Evolutionary conservation across 2,329 filamentous ascomycete genomes (phyloP), one percentile per base, ranked within the genome.

Genomic region (Ceratocystis eucalypticola): DNA sequence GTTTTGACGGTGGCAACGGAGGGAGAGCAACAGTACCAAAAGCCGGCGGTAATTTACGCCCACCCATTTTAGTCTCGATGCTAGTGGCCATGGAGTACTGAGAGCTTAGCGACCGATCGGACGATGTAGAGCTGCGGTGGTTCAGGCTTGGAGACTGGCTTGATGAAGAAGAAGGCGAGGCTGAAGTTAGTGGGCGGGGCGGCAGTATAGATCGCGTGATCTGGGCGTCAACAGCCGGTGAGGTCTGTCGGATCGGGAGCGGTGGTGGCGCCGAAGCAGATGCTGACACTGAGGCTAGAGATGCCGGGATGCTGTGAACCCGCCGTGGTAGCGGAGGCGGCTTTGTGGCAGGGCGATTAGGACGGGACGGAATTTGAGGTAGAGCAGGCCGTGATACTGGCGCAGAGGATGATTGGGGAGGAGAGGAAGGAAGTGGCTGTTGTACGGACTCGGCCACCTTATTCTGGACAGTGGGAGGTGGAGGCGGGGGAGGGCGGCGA

Each of bases 21-120:
- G 84, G 84, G 10, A 87, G 75, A 62, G 79, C 81, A n/a, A 82
- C 76, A 44, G 80, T 77, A 64, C 84, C 82, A 61, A 83, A 77
- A 0, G 79, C 73, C 1, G 84, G 84, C 2, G 84, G 82, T 25
- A 87, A 72, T 65, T 80, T 83, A 68, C 82, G 77, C 3, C 74
- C 69, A 30, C 44, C 50, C 7, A 75, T 71, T 25, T 74, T 73
- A 1, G 81, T 80, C 7, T 76, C 74, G 61, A 76, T 74, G 70
- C 79, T 84, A 0, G 80, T 78, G 44, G 76, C 78, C 53, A 82
- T 69, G 0, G 83, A 85, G 25, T 81, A 72, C 1, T 77, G 78
- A 3, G 84, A 86, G 17, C 78, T 74, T 67, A 80, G 76, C 1
- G 83, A 86, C 12, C 79, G 71, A 37, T 83, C 82, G 1, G 84